Percentiles rank a stretch among this genome's conserved stretches.
Conservation (phyloP, 768 basidiomycete genomes). For the Termitomyces sp. region DNA sequence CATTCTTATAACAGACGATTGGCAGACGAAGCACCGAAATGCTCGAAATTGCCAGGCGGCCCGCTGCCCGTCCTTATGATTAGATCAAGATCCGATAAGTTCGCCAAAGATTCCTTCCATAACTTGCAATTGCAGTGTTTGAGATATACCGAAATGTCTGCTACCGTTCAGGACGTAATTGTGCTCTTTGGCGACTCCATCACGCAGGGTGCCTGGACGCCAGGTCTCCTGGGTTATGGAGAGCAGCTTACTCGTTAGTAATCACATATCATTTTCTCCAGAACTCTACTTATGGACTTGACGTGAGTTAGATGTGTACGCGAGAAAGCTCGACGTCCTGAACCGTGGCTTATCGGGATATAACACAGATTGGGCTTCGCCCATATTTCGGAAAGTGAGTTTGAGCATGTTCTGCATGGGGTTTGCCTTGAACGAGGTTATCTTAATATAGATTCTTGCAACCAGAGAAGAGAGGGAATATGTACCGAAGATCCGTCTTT, state of each 20-base stretch:
- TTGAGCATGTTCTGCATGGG: background rate
- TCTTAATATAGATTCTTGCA: conserved; percentile 51
- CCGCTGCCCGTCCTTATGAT: background rate
- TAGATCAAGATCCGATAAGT: conserved; percentile 1
- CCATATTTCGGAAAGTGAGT: conserved; percentile 72
- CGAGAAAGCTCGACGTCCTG: conserved; percentile 78
- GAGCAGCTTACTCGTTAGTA: conserved; percentile 65
- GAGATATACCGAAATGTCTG: conserved; percentile 43
- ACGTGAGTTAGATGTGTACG: conserved; percentile 59
- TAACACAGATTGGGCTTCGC: conserved; percentile 83
- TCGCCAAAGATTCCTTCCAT: background rate
- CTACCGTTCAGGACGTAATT: conserved; percentile 58
- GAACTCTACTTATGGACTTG: background rate
- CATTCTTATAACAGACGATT: no score
- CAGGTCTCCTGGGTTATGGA: conserved; percentile 54
- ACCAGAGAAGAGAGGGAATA: conserved; percentile 44
- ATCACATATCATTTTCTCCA: background rate
- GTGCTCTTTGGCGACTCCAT: conserved; percentile 84
- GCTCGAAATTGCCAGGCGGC: background rate
- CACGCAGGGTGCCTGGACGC: conserved; percentile 66
- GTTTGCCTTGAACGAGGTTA: background rate
- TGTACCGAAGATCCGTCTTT: conserved; percentile 62
- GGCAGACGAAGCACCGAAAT: background rate
- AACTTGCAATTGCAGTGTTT: conserved; percentile 9
- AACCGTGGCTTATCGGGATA: conserved; percentile 87